Percentiles rank a stretch among this genome's conserved stretches.
Conservation (phyloP, 257 asterid genomes). For the Solanum ossicruentum region DNA sequence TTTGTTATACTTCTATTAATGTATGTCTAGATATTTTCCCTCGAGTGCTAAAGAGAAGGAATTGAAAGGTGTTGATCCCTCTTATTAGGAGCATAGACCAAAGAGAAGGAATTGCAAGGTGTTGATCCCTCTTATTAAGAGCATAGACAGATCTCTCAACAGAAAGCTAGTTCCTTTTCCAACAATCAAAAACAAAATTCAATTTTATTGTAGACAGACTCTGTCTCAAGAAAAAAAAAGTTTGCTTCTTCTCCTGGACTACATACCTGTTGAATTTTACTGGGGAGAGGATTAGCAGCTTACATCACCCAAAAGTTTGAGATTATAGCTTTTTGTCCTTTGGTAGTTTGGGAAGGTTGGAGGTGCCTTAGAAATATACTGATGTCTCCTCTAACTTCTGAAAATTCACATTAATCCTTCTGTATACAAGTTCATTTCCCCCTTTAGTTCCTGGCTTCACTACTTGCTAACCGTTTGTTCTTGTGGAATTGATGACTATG, state of each 20-base stretch:
- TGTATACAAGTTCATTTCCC: not conserved
- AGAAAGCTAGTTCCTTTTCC: not conserved
- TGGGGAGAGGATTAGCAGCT: not conserved
- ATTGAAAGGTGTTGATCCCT: not conserved
- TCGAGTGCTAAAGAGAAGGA: not conserved
- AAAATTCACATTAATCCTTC: not conserved
- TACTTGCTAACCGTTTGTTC: not conserved
- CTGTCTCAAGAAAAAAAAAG: not conserved
- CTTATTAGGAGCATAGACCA: not conserved
- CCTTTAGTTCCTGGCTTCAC: not conserved
- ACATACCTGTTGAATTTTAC: not conserved
- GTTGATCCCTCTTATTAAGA: not conserved
- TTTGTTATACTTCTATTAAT: not conserved
- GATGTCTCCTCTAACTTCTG: not conserved
- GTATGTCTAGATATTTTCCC: not conserved
- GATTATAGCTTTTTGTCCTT: not conserved
- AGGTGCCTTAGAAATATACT: not conserved
- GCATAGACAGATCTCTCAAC: not conserved
- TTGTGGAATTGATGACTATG: not conserved
- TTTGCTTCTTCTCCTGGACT: not conserved
- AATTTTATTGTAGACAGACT: not conserved
- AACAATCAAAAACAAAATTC: not conserved
- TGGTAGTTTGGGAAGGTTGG: not conserved
- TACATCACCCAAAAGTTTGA: not conserved
- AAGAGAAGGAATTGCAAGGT: not conserved